Conservation (phyloP, 495 filamentous ascomycete species). For the Hypoxylon perforatum region DNA sequence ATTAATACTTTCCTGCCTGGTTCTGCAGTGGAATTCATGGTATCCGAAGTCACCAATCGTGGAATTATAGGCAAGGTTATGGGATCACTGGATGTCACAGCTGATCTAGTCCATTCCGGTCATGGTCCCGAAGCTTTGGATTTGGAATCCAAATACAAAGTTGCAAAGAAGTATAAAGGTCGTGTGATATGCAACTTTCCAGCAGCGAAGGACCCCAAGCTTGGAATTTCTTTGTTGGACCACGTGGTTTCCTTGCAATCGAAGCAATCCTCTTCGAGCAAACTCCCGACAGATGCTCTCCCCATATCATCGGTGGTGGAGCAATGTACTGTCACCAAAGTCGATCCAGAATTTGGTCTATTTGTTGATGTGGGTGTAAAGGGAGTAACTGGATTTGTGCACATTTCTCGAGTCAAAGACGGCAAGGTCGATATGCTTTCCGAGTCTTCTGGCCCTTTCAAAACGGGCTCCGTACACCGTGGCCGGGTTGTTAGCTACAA, state of each 20-base stretch:
- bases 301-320: slow-evolving; percentile 81
- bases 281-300: slow-evolving; percentile 63
- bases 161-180: slow-evolving; percentile 84
- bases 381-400: slow-evolving; percentile 84
- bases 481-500: slow-evolving; percentile 89
- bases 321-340: slow-evolving; percentile 77
- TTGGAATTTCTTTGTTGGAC: slow-evolving; percentile 86
- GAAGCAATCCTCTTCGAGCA: slow-evolving; percentile 51
- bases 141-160: slow-evolving; percentile 76
- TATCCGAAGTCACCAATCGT: slow-evolving; percentile 74
- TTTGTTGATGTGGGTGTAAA: slow-evolving; percentile 83
- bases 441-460: slow-evolving; percentile 78
- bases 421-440: slow-evolving; percentile 84
- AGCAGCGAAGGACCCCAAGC: slow-evolving; percentile 77
- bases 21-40: slow-evolving; percentile 84
- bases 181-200: slow-evolving; percentile 89
- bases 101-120: slow-evolving; percentile 89
- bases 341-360: slow-evolving; percentile 80
- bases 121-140: slow-evolving; percentile 70
- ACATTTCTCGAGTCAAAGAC: slow-evolving; percentile 91
- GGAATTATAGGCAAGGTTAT: slow-evolving; percentile 83
- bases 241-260: slow-evolving; percentile 77
- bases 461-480: slow-evolving; percentile 77
- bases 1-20: slow-evolving; percentile 92
- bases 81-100: slow-evolving; percentile 88